Evolutionary conservation across 148 eudicot genomes (phyloP).

Genomic region (Talinum fruticosum): DNA sequence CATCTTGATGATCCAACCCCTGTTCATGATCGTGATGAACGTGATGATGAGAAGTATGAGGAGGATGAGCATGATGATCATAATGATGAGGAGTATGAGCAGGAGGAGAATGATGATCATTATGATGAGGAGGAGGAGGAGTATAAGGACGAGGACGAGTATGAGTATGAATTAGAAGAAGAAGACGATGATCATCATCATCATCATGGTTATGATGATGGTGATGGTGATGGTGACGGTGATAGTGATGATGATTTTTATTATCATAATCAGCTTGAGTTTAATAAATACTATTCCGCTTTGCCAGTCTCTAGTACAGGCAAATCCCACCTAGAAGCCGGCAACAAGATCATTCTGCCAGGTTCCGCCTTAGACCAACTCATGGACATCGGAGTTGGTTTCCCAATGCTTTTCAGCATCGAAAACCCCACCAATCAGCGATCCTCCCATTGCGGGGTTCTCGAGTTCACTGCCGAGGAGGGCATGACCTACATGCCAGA

Average conservation of each 20-base stretch:
- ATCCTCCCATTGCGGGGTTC: constrained; percentile 20
- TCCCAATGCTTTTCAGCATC: constrained; percentile 18
- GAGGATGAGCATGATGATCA: neutral
- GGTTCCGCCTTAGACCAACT: neutral
- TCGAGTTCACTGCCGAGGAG: constrained; percentile 15
- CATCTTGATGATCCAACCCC: neutral
- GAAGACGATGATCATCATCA: neutral
- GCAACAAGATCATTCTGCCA: constrained; percentile 22
- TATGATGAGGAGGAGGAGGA: neutral
- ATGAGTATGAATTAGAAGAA: neutral
- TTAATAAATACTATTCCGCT: neutral
- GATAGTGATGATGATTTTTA: neutral
- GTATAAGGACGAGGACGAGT: neutral
- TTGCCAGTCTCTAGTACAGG: neutral
- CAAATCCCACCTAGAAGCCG: constrained; percentile 2
- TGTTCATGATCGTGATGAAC: neutral
- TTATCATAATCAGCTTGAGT: no score
- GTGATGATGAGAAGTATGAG: neutral
- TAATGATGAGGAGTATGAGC: neutral
- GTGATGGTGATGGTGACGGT: neutral
- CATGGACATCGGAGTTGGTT: neutral
- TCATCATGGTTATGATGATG: neutral
- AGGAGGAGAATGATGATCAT: neutral
- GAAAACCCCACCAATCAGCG: neutral
- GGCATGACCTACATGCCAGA: constrained; percentile 5